Evolutionary conservation across 345 rosid genomes (phyloP), one percentile per base, ranked within the genome.

Genomic region (Bruguiera sexangula): DNA sequence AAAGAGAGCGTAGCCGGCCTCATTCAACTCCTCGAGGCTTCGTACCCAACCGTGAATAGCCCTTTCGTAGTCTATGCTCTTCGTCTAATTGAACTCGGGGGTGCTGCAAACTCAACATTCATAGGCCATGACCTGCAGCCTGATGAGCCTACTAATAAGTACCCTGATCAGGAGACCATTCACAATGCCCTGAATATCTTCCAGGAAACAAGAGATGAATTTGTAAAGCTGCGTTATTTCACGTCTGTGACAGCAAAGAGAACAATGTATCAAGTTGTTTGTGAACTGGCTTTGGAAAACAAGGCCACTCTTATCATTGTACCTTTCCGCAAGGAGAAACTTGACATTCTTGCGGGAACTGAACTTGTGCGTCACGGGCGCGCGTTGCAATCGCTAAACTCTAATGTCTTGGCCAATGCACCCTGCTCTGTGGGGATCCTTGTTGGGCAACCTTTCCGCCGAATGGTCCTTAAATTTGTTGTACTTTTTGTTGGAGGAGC

Each of bases 391-490:
- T 60, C 83, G 0, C 69, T 89, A 15, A 79, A 75, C 69, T 24
- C 68, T 3, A 66, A 84, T 9, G 91, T 94, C 22, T 50, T 91
- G 48, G 71, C 63, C 13, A 78, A 88, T 61, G 86, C 96, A 0
- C 97, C 96, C 0, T 94, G 98, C 77, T 89, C 98, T 1, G 88
- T 89, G 0, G 96, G 91, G 30, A 70, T 94, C 27, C 79, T 86
- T 0, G 69, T 65, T 9, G 66, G 63, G 0, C 60, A 71, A 8
- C 56, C 60, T 5, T 46, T n/a, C 32, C 62, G 66, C 29, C 66
- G 67, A 31, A 39, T 15, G 74, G 2, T 13, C 2, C 0, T 76
- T 30, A 74, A 78, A 19, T 80, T 80, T 3, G 81, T 76, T 0
- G 61, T 93, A 62, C 34, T 91, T 29, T 93, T 93, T 57, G 31